Evolutionary conservation across 768 basidiomycete genomes (phyloP), one percentile per base, ranked within the genome.

Genomic region (Suillus ampliporus): DNA sequence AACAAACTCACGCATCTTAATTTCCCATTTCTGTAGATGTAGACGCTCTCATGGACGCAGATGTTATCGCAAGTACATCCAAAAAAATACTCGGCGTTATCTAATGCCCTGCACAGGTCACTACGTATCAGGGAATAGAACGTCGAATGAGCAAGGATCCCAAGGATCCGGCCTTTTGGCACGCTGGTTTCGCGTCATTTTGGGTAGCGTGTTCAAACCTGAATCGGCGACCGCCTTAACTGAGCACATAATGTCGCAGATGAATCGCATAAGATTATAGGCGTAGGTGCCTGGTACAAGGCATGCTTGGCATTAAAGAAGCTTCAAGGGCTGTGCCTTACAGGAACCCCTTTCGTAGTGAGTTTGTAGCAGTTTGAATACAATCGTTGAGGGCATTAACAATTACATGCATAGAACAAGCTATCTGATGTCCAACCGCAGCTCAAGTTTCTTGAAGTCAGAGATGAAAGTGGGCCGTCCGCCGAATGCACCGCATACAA

Each of bases 381-480:
- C 10, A 3, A n/a, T 19, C 11, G 28, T 10, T 5, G 17, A 50
- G 19, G 17, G 47, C 15, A 17, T 48, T 15, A 50, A 19, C 26
- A 28, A 50, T 2, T 9, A 28, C 48, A 28, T 51, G 28, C 19
- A 51, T 51, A 51, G 50, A 51, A 51, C 2, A 31, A 51, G 50
- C 10, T 31, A 31, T 31, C 50, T 19, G 50, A 51, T 51, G 19
- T 50, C 48, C 17, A 50, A 31, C 5, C 28, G 26, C 48, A 50
- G 28, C 28, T 50, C 28, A 50, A 28, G 28, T 51, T 51, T 51
- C 50, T 51, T 31, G 50, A 31, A 19, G 28, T 51, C 50, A 51
- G 10, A 11, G 17, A 19, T 51, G 50, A 31, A 11, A 17, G 10
- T 11, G 28, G 50, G 19, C 28, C 26, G 28, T 26, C 17, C 31